A percentile compares a stretch with the other conserved stretches of the same genome.
phyloP scores from a whole-genome alignment of 257 asterid species.

The Solanum ahanhuiri region DNA sequence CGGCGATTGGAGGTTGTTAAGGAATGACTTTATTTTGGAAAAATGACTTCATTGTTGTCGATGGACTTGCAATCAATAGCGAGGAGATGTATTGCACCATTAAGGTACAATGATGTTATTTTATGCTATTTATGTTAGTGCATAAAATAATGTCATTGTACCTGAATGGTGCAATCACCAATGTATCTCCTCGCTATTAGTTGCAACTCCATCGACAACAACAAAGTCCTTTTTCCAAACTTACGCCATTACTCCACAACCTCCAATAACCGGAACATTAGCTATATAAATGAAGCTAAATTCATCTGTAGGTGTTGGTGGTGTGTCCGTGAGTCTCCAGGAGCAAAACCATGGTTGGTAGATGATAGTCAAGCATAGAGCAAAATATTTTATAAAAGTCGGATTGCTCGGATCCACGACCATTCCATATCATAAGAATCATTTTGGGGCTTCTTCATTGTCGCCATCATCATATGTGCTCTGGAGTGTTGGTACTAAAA shows the following conservation, averaged over 20 bases:
- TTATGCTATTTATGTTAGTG: neutral
- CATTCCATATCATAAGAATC: neutral
- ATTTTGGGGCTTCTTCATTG: neutral
- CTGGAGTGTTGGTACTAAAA: neutral
- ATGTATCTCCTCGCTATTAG: neutral
- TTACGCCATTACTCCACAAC: neutral
- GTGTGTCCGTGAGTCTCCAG: neutral
- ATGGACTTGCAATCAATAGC: neutral
- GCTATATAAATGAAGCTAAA: neutral
- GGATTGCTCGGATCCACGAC: neutral
- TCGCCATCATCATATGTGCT: neutral
- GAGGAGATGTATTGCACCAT: neutral
- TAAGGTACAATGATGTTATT: neutral
- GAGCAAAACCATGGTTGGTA: neutral
- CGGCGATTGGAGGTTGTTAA: neutral
- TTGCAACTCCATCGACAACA: neutral
- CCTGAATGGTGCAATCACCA: neutral
- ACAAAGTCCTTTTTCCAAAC: neutral
- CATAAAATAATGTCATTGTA: neutral
- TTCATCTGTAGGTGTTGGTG: neutral
- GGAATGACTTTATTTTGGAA: neutral
- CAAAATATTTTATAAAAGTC: neutral
- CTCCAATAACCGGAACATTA: neutral
- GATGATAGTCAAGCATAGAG: neutral
- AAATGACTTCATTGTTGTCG: neutral